These are phyloP conservation scores for Epithemia pelagica DNA, from an alignment of 108 stramenopile species.

Conservation along the genomic window DNA sequence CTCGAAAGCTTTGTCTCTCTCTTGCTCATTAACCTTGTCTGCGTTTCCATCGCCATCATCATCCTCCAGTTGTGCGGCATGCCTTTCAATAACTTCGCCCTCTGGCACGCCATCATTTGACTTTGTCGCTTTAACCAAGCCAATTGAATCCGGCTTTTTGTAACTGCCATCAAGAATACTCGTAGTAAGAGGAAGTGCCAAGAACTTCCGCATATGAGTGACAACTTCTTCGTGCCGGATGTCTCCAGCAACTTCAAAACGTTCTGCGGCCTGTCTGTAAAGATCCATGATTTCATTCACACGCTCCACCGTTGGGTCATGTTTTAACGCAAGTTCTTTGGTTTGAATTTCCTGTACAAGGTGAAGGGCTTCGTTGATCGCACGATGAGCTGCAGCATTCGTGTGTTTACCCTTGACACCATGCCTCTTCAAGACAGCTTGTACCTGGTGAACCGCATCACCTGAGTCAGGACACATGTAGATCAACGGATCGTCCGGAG, in stretches of 20 bases:
- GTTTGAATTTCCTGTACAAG: slow-evolving; percentile 83
- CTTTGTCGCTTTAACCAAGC: background rate
- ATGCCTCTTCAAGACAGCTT: slow-evolving; percentile 74
- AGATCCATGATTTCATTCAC: slow-evolving; percentile 91
- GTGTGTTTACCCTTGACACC: slow-evolving; percentile 91
- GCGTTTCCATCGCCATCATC: slow-evolving; percentile 37
- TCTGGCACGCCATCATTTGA: slow-evolving; percentile 28
- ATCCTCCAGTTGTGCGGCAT: slow-evolving; percentile 18
- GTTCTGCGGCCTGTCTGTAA: slow-evolving; percentile 85
- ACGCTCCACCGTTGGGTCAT: slow-evolving; percentile 61
- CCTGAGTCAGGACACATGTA: slow-evolving; percentile 85
- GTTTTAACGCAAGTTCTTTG: slow-evolving; percentile 70
- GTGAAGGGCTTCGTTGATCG: slow-evolving; percentile 72
- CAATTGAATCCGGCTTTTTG: slow-evolving; percentile 25
- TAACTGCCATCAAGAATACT: slow-evolving; percentile 80
- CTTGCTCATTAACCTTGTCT: slow-evolving; percentile 2
- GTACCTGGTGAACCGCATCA: slow-evolving; percentile 80
- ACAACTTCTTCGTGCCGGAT: slow-evolving; percentile 80
- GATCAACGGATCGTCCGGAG: slow-evolving; percentile 80
- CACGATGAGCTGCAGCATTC: slow-evolving; percentile 69
- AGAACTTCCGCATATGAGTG: slow-evolving; percentile 80
- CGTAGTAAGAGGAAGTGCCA: slow-evolving; percentile 66
- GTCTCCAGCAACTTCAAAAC: slow-evolving; percentile 82
- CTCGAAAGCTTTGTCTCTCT: slow-evolving; percentile 38
- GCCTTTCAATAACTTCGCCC: slow-evolving; percentile 61